These are phyloP conservation scores for Aureobasidium pullulans DNA, from an alignment of 2,329 filamentous ascomycete species.

Conservation along the genomic window DNA sequence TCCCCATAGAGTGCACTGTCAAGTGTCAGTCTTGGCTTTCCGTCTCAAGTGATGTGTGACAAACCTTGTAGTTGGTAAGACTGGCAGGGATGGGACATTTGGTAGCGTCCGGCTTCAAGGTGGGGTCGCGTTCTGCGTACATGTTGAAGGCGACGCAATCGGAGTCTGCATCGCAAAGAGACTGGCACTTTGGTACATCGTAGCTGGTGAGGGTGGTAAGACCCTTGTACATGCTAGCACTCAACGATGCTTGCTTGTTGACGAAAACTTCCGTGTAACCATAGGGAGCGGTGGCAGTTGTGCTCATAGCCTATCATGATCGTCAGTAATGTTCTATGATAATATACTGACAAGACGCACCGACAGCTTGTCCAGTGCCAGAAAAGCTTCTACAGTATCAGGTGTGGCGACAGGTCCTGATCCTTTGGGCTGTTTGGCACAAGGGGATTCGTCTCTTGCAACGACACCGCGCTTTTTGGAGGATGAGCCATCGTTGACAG, in stretches of 20 bases:
- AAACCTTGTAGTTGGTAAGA: constrained; percentile 15
- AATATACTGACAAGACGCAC: neutral
- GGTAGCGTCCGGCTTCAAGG: constrained; percentile 10
- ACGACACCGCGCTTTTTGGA: neutral
- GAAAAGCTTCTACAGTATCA: constrained; percentile 29
- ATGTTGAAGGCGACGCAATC: constrained; percentile 15
- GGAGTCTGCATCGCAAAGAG: constrained; percentile 3
- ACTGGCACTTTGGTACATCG: constrained; percentile 2
- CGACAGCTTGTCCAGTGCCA: neutral
- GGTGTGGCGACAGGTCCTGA: constrained; percentile 20
- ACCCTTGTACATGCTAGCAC: constrained; percentile 22
- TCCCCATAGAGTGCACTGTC: constrained; percentile 15
- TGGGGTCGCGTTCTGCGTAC: constrained; percentile 16
- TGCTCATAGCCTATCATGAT: constrained; percentile 18
- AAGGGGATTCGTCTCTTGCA: neutral
- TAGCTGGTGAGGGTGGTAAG: constrained; percentile 11
- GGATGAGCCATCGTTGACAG: neutral
- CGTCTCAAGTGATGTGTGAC: neutral
- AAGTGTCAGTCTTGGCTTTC: neutral
- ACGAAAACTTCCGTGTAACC: constrained; percentile 23
- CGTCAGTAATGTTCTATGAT: neutral
- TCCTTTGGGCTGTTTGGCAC: constrained; percentile 12
- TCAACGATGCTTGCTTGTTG: constrained; percentile 16
- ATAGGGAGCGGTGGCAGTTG: constrained; percentile 19
- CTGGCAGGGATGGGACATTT: constrained; percentile 19